Evolutionary conservation across 2,329 filamentous ascomycete species (phyloP).

Genomic region (Mollisiaceae sp.): DNA sequence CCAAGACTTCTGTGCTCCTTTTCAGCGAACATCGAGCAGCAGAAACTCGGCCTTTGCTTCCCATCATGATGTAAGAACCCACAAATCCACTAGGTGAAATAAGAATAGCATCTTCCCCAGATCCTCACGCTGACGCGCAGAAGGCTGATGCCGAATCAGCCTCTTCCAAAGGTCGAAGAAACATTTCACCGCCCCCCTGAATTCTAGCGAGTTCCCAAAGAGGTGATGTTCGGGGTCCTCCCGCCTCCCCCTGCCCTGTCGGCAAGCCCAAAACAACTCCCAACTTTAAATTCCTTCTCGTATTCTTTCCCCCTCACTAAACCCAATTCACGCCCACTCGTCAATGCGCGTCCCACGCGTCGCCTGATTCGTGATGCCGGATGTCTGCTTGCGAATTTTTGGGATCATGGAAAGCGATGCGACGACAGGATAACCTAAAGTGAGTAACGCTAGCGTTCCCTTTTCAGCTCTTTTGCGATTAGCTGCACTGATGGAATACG

Average conservation of each 20-base stretch:
- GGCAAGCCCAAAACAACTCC: not conserved
- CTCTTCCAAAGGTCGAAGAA: not conserved
- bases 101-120: slow-evolving; percentile 1
- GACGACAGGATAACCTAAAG: not conserved
- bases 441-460: not conserved
- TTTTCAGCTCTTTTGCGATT: not conserved
- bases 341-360: slow-evolving; percentile 8
- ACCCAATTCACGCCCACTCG: not conserved
- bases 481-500: not conserved
- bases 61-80: not conserved
- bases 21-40: not conserved
- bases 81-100: not conserved
- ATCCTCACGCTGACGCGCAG: not conserved
- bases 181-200: not conserved
- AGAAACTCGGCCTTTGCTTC: not conserved
- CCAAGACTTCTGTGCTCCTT: not conserved
- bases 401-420: not conserved
- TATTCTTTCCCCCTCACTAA: slow-evolving; percentile 7
- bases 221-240: not conserved
- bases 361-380: slow-evolving; percentile 1
- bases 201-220: not conserved
- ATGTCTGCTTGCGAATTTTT: not conserved
- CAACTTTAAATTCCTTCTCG: not conserved
- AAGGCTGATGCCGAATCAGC: not conserved
- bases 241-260: not conserved